A percentile compares a stretch with the other conserved stretches of the same genome.
phyloP scores from a whole-genome alignment of 805 yeast species.

The Vanderwaltozyma yarrowii region DNA sequence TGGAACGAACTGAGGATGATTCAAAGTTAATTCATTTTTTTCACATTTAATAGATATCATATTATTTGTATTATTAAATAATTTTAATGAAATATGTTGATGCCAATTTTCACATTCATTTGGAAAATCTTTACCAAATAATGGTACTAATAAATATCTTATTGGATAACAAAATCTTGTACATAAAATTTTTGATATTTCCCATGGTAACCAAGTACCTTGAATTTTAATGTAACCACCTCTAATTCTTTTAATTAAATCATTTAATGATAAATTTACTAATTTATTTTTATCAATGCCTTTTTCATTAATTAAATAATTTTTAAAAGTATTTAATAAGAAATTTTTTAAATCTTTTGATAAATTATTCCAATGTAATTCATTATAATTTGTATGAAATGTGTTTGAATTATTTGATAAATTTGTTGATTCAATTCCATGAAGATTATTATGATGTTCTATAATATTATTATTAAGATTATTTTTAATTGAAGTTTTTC shows the following conservation, averaged over 20 bases:
- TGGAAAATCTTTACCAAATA: slow-evolving; percentile 62
- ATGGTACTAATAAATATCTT: slow-evolving; percentile 63
- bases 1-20: too few relatives aligned
- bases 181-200: slow-evolving; percentile 57
- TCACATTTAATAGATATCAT: too few relatives aligned
- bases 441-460: too few relatives aligned
- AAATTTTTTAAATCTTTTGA: slow-evolving; percentile 14
- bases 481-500: slow-evolving; percentile 1
- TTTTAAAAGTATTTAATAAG: slow-evolving; percentile 10
- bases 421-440: too few relatives aligned
- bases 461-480: not conserved
- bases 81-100: not conserved
- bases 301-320: slow-evolving; percentile 6
- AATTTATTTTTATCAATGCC: slow-evolving; percentile 4
- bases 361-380: slow-evolving; percentile 26
- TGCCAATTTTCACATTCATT: slow-evolving; percentile 19
- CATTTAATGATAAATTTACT: slow-evolving; percentile 10
- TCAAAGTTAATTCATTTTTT: too few relatives aligned
- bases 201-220: slow-evolving; percentile 85
- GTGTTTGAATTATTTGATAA: not conserved
- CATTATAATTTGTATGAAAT: slow-evolving; percentile 12
- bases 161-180: slow-evolving; percentile 67
- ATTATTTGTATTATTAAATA: not conserved
- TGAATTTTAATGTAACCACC: slow-evolving; percentile 90
- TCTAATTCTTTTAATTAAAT: slow-evolving; percentile 55